phyloP scores from a whole-genome alignment of 179 eudicot genomes.

The Dionaea muscipula region DNA sequence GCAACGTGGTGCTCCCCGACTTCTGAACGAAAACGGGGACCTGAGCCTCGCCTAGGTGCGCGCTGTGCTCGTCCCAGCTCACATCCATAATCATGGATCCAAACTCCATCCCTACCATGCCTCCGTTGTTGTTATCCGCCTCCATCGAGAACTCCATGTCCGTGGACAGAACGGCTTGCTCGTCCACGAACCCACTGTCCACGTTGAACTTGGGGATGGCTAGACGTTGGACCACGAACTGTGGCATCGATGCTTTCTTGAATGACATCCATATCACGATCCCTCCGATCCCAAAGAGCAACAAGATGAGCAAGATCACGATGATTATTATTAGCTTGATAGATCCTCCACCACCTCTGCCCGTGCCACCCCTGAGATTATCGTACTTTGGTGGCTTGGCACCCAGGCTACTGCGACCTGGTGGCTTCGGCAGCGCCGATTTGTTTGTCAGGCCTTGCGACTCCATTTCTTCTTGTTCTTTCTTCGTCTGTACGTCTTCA shows the following conservation, averaged over 20 bases:
- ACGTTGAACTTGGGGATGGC: constrained; percentile 3
- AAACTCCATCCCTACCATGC: constrained; percentile 3
- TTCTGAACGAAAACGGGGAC: not conserved
- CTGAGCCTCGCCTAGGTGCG: not conserved
- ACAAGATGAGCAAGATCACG: not conserved
- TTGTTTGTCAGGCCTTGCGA: not conserved
- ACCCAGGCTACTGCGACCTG: not conserved
- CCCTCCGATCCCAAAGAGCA: not conserved
- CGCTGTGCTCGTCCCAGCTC: constrained; percentile 5
- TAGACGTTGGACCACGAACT: not conserved
- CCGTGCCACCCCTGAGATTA: not conserved
- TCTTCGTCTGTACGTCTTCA: not conserved
- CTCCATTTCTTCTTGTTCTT: not conserved
- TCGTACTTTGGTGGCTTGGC: not conserved
- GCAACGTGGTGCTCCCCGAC: not conserved
- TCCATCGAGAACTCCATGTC: constrained; percentile 9
- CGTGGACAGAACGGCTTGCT: constrained; percentile 7
- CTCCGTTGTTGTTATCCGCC: not conserved
- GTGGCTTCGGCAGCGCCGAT: constrained; percentile 3
- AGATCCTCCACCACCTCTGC: not conserved
- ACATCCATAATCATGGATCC: constrained; percentile 10
- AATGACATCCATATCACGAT: not conserved
- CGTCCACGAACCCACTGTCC: not conserved
- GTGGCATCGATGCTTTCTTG: not conserved
- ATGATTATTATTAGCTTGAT: not conserved